These are phyloP conservation scores for Yamadazyma tumulicola DNA, from an alignment of 805 yeast species.

Conservation along the genomic window DNA sequence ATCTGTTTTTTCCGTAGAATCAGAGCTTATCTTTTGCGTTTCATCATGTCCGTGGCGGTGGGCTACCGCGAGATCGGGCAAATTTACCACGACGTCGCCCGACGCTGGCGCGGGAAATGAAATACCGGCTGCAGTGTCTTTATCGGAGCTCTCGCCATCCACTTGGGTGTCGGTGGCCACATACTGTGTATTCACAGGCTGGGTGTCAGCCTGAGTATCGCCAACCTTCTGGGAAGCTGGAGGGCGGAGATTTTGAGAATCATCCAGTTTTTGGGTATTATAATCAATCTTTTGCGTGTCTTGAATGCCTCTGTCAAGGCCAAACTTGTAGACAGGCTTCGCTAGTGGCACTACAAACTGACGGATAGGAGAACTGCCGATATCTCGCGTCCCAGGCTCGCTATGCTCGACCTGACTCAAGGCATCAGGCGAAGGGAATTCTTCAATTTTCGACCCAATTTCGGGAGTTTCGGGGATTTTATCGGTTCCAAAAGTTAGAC, in stretches of 20 bases:
- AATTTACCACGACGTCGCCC: too few relatives aligned
- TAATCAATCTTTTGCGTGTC: conserved; percentile 7
- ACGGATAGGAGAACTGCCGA: too few relatives aligned
- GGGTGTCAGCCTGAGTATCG: conserved; percentile 1
- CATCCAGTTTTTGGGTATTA: neutral
- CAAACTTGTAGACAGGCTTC: neutral
- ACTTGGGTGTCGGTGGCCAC: conserved; percentile 3
- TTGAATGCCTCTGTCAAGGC: neutral
- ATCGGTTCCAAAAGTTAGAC: conserved; percentile 30
- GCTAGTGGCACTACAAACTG: neutral
- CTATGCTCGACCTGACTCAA: neutral
- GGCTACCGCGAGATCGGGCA: too few relatives aligned
- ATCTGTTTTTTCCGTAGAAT: too few relatives aligned
- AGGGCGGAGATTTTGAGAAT: too few relatives aligned
- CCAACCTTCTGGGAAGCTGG: too few relatives aligned
- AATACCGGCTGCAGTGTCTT: too few relatives aligned
- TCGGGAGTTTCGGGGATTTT: neutral
- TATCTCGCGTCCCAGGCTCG: too few relatives aligned
- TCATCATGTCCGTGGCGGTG: too few relatives aligned
- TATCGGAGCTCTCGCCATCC: too few relatives aligned
- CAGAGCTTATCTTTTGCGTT: too few relatives aligned
- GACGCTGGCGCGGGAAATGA: too few relatives aligned
- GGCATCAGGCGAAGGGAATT: conserved; percentile 1
- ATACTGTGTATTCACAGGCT: neutral
- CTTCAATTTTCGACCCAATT: neutral